Evolutionary conservation across 257 asterid genomes (phyloP).

Genomic region (Fraxinus quadrangulata): DNA sequence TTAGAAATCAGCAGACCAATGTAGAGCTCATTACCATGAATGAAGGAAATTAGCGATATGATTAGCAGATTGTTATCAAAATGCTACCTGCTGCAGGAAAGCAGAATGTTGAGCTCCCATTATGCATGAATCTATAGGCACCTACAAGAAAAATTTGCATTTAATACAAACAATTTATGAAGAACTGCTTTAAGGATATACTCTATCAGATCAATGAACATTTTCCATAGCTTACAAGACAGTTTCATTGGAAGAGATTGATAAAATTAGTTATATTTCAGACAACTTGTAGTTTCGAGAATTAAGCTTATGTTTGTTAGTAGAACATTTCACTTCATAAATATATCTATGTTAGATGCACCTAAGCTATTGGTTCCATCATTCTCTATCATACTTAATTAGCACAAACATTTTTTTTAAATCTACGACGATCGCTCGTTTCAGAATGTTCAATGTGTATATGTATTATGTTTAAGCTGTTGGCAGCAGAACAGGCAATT

Average conservation of each 20-base stretch:
- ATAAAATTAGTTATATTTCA: neutral
- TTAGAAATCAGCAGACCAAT: constrained; percentile 27
- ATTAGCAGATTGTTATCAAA: constrained; percentile 14
- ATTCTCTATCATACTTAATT: neutral
- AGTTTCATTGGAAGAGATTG: neutral
- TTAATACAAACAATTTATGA: neutral
- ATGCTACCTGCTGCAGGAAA: constrained; percentile 87
- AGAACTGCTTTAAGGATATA: neutral
- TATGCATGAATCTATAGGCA: constrained; percentile 84
- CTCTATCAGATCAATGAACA: neutral
- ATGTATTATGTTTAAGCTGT: neutral
- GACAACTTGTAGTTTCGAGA: neutral
- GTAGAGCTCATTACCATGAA: constrained; percentile 11
- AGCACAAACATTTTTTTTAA: neutral
- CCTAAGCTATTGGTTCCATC: neutral
- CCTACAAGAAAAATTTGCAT: constrained; percentile 45
- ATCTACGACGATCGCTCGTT: neutral
- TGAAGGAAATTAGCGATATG: constrained; percentile 5
- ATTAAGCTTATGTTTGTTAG: neutral
- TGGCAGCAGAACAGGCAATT: neutral
- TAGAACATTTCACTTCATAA: neutral
- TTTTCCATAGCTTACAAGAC: neutral
- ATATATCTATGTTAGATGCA: neutral
- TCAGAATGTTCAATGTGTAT: neutral
- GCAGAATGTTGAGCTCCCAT: constrained; percentile 91